phyloP scores from a whole-genome alignment of 441 rosid species.

The Eutrema salsugineum region DNA sequence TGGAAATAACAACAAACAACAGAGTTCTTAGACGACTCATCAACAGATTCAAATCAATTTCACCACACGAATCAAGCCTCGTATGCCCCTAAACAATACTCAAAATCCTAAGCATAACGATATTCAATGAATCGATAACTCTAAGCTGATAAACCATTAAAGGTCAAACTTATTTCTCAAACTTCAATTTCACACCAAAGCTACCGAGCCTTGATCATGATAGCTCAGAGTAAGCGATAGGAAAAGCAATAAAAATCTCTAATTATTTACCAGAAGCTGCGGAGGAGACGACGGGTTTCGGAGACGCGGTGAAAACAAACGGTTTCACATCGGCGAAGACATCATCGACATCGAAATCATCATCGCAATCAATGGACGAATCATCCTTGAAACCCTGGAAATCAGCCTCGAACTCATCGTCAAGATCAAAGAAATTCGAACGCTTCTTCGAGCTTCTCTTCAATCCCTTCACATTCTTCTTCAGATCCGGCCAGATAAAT shows the following conservation, averaged over 20 bases:
- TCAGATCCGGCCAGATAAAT: slow-evolving; percentile 75
- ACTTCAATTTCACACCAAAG: neutral
- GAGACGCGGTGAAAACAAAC: slow-evolving; percentile 46
- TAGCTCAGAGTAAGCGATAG: neutral
- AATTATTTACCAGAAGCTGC: slow-evolving; percentile 10
- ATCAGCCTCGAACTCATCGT: slow-evolving; percentile 70
- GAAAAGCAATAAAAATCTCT: neutral
- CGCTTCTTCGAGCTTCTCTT: slow-evolving; percentile 38
- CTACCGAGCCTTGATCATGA: neutral
- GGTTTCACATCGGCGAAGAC: slow-evolving; percentile 59
- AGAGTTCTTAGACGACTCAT: neutral
- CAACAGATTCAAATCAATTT: neutral
- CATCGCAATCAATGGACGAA: slow-evolving; percentile 44
- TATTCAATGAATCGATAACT: neutral
- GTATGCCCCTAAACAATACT: neutral
- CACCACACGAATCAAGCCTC: neutral
- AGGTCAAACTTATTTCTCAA: neutral
- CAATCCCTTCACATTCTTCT: slow-evolving; percentile 27
- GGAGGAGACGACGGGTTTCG: slow-evolving; percentile 30
- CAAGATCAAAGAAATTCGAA: slow-evolving; percentile 38
- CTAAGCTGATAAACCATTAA: neutral
- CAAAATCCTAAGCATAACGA: neutral
- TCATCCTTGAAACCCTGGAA: slow-evolving; percentile 73
- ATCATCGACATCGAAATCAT: slow-evolving; percentile 33
- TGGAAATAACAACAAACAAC: neutral